Evolutionary conservation across 306 rosid species (phyloP), one percentile per base, ranked within the genome.

Genomic region (Malus domestica): DNA sequence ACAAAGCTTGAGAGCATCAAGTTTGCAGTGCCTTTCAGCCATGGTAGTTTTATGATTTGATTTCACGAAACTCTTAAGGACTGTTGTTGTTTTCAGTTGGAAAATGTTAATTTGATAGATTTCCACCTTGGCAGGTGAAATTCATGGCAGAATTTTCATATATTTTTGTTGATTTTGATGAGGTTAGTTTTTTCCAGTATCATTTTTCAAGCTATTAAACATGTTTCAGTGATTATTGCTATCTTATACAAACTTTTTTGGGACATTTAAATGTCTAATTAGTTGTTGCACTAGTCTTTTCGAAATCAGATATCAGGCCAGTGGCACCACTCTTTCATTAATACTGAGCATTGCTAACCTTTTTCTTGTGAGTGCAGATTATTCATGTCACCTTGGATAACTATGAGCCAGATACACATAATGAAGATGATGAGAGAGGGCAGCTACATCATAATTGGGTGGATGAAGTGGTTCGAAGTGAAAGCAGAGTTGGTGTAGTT

Each of bases 21-120:
- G 98, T 83, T 88, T 96, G 91, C 99, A 96, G 77, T 96, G 99
- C 88, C 90, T 96, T 77, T 88, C 98, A 30, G 99, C 99, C 78
- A 90, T 96, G 99, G 99, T 92, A 89, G 59, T 33, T 44, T 51
- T 15, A 45, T 77, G 73, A 54, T 77, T 67, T 40, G 64, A 45
- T 13, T 72, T 20, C 27, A 5, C 6, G 30, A 19, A 46, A 42
- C 69, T 74, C 55, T 19, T 19, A 4, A 29, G 23, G n/a, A 60
- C 4, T 46, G 14, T 40, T 46, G n/a, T 40, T 32, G 23, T 32
- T 52, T 20, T 68, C 29, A n/a, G 61, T 67, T 57, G 71, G 57
- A 58, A 66, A 63, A 46, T 27, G 14, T n/a, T 76, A 74, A 66
- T 61, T 82, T 79, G 70, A 81, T 70, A 33, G 15, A 35, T 58